Percentiles rank a stretch among this genome's conserved stretches.
Conservation (phyloP, 441 rosid genomes). For the Biscutella auriculata region DNA sequence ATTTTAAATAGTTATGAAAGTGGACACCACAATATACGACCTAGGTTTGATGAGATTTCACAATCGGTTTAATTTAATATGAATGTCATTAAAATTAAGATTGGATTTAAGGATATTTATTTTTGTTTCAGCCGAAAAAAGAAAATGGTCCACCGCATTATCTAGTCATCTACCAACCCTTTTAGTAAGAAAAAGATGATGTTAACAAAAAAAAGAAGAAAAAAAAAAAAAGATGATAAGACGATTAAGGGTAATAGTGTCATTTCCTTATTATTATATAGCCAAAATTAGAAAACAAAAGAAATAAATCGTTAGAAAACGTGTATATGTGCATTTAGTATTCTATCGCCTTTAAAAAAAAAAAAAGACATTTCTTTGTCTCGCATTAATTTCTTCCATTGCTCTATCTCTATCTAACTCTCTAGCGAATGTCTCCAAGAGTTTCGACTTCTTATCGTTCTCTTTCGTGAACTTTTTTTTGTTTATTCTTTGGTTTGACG, state of each 20-base stretch:
- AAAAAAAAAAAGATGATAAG: neutral
- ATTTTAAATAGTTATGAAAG: neutral
- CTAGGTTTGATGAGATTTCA: constrained; percentile 25
- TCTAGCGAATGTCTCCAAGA: constrained; percentile 11
- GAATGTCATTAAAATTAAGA: neutral
- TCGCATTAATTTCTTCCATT: constrained; percentile 5
- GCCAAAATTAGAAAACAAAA: neutral
- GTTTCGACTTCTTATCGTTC: constrained; percentile 9
- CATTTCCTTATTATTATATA: neutral
- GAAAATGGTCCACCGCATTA: constrained; percentile 22
- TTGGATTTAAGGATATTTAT: constrained; percentile 5
- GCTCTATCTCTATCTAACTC: constrained; percentile 8
- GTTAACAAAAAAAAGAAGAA: no score
- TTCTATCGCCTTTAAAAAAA: neutral
- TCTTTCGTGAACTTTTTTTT: neutral
- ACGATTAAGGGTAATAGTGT: constrained; percentile 17
- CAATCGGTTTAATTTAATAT: neutral
- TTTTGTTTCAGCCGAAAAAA: constrained; percentile 3
- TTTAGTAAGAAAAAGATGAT: constrained; percentile 1
- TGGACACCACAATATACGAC: constrained; percentile 22
- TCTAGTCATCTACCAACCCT: constrained; percentile 26
- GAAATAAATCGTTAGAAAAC: constrained; percentile 19
- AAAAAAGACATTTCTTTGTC: no score
- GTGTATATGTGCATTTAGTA: constrained; percentile 22
- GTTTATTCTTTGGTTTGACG: neutral